These are phyloP conservation scores for Aechmea fasciata DNA, from an alignment of 176 grass and related monocot species.

Conservation along the genomic window DNA sequence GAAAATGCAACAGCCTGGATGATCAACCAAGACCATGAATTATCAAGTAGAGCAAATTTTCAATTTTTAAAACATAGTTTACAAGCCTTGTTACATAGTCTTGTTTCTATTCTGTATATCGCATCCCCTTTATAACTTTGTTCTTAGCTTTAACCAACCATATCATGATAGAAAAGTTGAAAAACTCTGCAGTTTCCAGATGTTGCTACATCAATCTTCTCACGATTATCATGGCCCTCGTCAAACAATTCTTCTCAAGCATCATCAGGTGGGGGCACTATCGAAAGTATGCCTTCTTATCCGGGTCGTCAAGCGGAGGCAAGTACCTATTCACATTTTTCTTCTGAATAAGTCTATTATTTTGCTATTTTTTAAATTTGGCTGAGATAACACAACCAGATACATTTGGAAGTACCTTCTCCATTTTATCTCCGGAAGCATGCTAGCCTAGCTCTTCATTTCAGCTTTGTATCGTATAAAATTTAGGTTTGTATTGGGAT, in stretches of 20 bases:
- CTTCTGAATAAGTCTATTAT: background rate
- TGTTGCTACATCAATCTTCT: conserved; percentile 35
- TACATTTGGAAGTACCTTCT: background rate
- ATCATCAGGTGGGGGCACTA: conserved; percentile 30
- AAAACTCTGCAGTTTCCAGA: conserved; percentile 57
- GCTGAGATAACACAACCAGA: background rate
- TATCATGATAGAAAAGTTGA: conserved; percentile 1
- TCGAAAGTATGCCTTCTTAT: conserved; percentile 27
- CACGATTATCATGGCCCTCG: conserved; percentile 31
- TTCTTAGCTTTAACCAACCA: background rate
- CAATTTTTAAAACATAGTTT: too few relatives aligned
- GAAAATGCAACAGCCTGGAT: too few relatives aligned
- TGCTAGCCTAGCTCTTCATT: background rate
- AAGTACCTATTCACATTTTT: conserved; percentile 25
- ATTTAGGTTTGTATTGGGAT: too few relatives aligned
- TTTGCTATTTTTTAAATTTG: background rate
- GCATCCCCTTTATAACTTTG: background rate
- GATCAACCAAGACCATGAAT: too few relatives aligned
- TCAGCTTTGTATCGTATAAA: background rate
- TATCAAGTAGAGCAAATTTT: too few relatives aligned
- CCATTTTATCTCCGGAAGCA: background rate
- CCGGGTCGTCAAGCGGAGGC: conserved; percentile 40
- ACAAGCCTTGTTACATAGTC: background rate
- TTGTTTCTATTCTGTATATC: background rate
- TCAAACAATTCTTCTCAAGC: conserved; percentile 47